Base-by-base conservation (phyloP, 805 yeast species). In the Starmera amethionina region DNA sequence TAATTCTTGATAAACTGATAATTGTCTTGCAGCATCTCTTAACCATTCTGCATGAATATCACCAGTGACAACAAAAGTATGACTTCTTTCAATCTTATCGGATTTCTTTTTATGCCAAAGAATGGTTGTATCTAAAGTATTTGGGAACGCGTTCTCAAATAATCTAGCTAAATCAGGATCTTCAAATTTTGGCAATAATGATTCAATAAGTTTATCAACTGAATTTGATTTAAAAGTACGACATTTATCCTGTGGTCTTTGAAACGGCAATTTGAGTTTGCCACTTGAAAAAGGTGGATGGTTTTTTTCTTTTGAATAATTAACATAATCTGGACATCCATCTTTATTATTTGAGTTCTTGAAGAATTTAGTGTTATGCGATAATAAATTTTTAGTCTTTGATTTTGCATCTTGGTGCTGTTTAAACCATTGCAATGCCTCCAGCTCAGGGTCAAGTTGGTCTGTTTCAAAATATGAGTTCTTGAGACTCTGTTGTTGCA, bases 1-100 rank as follows among this genome's bases (percentile, higher is more conserved):
- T 18, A 85, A 66, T 8, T 76, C 75, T 50, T 80, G 79, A 57
- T 86, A 88, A 3, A 83, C 84, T 4, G 85, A 72, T 37, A 87
- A 61, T 54, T 87, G 96, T 49, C 93, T 66, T 1, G 95, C 85
- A 1, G 94, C 79, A 58, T 87, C 96, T 40, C 96, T 63, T 37
- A 87, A 63, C 96, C 96, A 87, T 59, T 87, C 95, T 2, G 96
- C 96, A 56, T 85, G 88, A 41, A 87, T 87, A 54, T 87, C 96
- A 9, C 96, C 96, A 0, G 96, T 87, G 29, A 86, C 90, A 1
- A 87, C 73, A 59, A 87, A 87, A 1, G 94, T 68, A 45, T 77
- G 74, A 1, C 88, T 74, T 9, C 41, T 49, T 19, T 42, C 46
- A 35, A 14, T 8, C 30, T 41, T 45, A 13, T 37, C 37, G 9